Conservation (phyloP, 176 grass and related monocot species). For the Alopecurus myosuroides region DNA sequence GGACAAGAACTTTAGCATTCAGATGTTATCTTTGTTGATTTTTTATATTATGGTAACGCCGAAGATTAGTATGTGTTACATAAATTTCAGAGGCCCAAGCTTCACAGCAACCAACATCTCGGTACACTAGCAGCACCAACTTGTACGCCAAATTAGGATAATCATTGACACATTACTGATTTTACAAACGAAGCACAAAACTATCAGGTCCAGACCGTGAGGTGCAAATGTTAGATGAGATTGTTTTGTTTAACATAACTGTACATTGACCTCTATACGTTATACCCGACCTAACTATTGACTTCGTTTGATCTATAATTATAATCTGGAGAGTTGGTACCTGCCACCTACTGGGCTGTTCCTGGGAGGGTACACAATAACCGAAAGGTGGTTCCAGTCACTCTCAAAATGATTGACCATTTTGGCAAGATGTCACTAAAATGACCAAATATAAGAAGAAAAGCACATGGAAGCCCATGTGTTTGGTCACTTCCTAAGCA, state of each 20-base stretch:
- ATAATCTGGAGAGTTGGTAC: slow-evolving; percentile 27
- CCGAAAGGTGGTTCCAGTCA: slow-evolving; percentile 31
- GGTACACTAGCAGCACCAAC: neutral
- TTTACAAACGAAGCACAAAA: slow-evolving; percentile 9
- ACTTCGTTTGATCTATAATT: slow-evolving; percentile 19
- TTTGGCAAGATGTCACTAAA: neutral
- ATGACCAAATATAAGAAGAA: slow-evolving; percentile 18
- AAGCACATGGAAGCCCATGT: slow-evolving; percentile 32
- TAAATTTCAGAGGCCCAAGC: slow-evolving; percentile 4
- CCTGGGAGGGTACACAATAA: slow-evolving; percentile 30
- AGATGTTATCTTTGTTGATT: neutral
- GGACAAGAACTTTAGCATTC: neutral
- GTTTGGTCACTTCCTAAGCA: slow-evolving; percentile 25
- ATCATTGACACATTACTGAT: neutral
- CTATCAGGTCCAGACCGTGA: neutral
- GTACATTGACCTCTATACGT: neutral
- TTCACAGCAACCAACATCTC: neutral
- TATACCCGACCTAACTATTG: slow-evolving; percentile 10
- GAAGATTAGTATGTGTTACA: neutral
- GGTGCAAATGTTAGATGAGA: neutral
- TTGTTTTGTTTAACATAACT: slow-evolving; percentile 20
- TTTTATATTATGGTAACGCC: slow-evolving; percentile 4
- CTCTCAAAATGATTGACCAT: slow-evolving; percentile 37
- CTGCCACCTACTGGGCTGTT: slow-evolving; percentile 36
- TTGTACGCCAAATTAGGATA: neutral